These are phyloP conservation scores for Ensete glaucum DNA, from an alignment of 176 grass and related monocot species.

Conservation along the genomic window DNA sequence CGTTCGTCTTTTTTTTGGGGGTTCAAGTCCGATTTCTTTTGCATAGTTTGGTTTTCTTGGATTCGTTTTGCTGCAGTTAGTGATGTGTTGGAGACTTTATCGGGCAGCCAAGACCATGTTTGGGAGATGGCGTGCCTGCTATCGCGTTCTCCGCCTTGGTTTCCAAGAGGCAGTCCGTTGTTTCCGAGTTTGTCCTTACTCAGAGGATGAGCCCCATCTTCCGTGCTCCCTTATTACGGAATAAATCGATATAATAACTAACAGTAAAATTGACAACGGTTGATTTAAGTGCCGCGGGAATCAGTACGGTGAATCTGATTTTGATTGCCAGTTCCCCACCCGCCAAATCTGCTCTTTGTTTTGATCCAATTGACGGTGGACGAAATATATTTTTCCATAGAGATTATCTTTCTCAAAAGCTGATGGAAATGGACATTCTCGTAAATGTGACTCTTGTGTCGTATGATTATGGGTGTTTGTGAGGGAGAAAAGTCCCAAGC, in stretches of 20 bases:
- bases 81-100: not conserved
- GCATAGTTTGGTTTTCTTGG: not conserved
- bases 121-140: not conserved
- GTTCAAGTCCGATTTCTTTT: not conserved
- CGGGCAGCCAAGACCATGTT: not conserved
- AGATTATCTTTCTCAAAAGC: too few relatives aligned
- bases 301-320: too few relatives aligned
- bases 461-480: too few relatives aligned
- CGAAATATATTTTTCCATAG: too few relatives aligned
- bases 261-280: not conserved
- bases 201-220: not conserved
- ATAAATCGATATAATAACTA: constrained; percentile 2
- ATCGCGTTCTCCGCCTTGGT: not conserved
- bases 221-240: not conserved
- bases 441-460: too few relatives aligned
- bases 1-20: not conserved
- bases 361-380: too few relatives aligned
- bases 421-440: too few relatives aligned
- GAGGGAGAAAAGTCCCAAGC: too few relatives aligned
- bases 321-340: too few relatives aligned
- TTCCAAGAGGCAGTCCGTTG: not conserved
- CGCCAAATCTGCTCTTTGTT: too few relatives aligned
- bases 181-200: constrained; percentile 1
- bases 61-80: not conserved
- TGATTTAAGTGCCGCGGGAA: too few relatives aligned